Percentiles rank a stretch among this genome's conserved stretches.
Conservation (phyloP, 345 rosid species). For the sweet orange (Citrus sinensis) region DVS_A1.0 CM039167.1:26803501-26804000, state of each 20-base stretch:
- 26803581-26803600: no score
- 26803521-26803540: slow-evolving; percentile 56
- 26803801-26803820: no score
- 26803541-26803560: slow-evolving; percentile 31
- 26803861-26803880: slow-evolving; percentile 38
- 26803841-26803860: no score
- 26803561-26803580: no score
- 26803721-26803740: slow-evolving; percentile 45
- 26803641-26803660: no score
- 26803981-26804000: no score
- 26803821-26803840: no score
- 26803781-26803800: no score
- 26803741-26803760: slow-evolving; percentile 47
- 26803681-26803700: slow-evolving; percentile 63
- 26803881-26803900: slow-evolving; percentile 51
- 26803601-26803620: no score
- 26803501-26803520: slow-evolving; percentile 45
- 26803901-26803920: slow-evolving; percentile 32
- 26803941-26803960: no score
- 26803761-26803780: slow-evolving; percentile 33
- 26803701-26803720: slow-evolving; percentile 50
- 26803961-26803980: not conserved
- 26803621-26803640: no score
- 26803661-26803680: slow-evolving; percentile 12
- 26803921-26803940: no score